Conservation (phyloP, 2,329 filamentous ascomycete genomes). For the Trichoderma oligosporum region DNA sequence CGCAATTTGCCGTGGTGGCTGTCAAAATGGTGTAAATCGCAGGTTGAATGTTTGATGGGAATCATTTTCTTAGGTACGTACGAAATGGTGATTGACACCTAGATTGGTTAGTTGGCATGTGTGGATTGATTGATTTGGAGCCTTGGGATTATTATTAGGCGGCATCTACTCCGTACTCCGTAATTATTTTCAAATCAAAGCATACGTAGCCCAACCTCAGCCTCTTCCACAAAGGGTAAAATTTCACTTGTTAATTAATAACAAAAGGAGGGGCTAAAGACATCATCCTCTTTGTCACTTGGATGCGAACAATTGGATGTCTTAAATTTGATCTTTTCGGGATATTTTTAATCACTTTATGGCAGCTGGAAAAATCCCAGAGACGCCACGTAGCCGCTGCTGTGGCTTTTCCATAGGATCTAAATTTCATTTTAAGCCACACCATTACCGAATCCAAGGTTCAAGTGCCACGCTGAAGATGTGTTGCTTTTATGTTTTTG, state of each 20-base stretch:
- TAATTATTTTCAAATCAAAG: no score
- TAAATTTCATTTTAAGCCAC: not conserved
- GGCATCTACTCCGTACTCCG: no score
- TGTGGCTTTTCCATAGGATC: not conserved
- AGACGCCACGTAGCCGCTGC: not conserved
- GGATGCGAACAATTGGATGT: no score
- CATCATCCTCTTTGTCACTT: no score
- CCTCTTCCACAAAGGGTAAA: not conserved
- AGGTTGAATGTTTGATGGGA: not conserved
- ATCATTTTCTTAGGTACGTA: not conserved
- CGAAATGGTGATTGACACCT: not conserved
- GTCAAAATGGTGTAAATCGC: not conserved
- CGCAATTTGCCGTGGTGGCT: slow-evolving; percentile 9
- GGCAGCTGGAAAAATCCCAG: no score
- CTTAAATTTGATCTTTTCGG: no score
- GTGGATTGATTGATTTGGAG: not conserved
- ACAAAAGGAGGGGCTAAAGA: no score
- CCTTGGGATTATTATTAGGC: not conserved
- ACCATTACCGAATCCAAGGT: not conserved
- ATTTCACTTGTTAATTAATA: no score
- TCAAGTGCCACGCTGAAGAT: not conserved
- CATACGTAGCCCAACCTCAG: slow-evolving; percentile 1
- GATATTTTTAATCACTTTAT: no score
- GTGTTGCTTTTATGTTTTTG: not conserved
- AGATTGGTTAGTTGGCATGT: not conserved